Base-by-base conservation (phyloP, 768 basidiomycete species). In the Saitozyma sp. region DNA sequence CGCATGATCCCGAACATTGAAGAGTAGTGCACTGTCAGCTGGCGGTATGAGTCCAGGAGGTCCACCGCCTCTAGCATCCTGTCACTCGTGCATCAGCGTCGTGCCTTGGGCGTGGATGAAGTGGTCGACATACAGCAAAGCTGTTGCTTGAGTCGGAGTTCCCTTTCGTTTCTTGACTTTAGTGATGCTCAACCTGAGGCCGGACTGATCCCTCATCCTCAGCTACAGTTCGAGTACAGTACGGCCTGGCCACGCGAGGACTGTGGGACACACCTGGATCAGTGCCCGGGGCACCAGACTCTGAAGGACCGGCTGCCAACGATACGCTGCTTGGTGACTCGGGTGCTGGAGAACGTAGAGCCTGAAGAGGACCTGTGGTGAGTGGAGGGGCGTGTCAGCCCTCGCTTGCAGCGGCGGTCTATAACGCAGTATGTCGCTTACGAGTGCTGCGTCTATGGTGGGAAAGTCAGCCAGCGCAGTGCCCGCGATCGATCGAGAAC, bases 1-100 rank as follows among this genome's bases (percentile, higher is more conserved):
- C 51, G 51, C 51, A 52, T 52, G 16, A 52, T 16, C 2, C 51
- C 51, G 51, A 52, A 52, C 51, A 52, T 52, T 2, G 51, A 16
- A 7, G 51, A 52, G 11, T 16, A 14, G 16, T 13, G 10, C 13
- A 29, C 13, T 13, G 17, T 7, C 51, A 52, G 17, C 19, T 16
- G 13, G 3, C 51, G 17, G 11, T 19, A 19, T 11, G 13, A 14
- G 16, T 14, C 37, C 10, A 13, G 11, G 16, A 3, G 3, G 19
- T 52, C 51, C 13, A 19, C 19, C 51, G 20, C 51, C 51, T 52
- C 17, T 3, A 52, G 19, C 51, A 52, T 52, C n/a, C 51, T 52
- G 51, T 13, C 51, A 29, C 29, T 29, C 29, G 29, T 29, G 51
- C 51, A 52, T 52, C 51, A 52, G 51, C 29, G 29, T 29, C 7